Evolutionary conservation across 1,284 basidiomycete genomes (phyloP), one percentile per base, ranked within the genome.

Genomic region (Thecaphora frezii): DNA sequence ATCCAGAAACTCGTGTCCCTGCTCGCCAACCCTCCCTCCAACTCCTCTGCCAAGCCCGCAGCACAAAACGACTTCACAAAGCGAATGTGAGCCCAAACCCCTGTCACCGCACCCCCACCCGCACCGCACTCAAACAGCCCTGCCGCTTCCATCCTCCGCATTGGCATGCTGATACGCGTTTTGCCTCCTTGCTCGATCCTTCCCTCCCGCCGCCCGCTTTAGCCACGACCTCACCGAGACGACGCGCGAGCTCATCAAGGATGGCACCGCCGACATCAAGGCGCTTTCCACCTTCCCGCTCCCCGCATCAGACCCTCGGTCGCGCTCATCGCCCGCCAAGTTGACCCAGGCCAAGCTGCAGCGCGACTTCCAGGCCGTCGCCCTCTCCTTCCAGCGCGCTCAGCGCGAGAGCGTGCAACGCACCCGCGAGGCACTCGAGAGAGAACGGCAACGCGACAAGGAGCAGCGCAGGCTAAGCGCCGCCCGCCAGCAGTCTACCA

Each of bases 1-100:
- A 94, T 99, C 48, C 82, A 92, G 75, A 91, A 91, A 78, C 84
- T 94, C 22, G 89, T 98, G 13, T 90, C 96, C 73, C 89, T 94
- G 25, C 58, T 69, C n/a, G 64, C 47, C 79, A 84, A 97, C 3
- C 92, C 92, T 3, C 14, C 54, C 22, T 36, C 48, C 10, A 12
- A 21, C 24, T 47, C 46, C n/a, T 12, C 46, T 1, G 43, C 48
- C 13, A 58, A 49, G 2, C 18, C 61, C 14, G 41, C 51, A 19
- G 36, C 48, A 21, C 57, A 54, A 2, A 40, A 38, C 24, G 79
- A 83, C 41, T 81, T 96, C 57, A 83, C 92, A 64, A 90, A 89
- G 80, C 58, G 58, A 39, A 66, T 66, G 33, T 36, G 33, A 36
- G 33, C 28, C n/a, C n/a, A n/a, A n/a, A n/a, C n/a, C n/a, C n/a